These are phyloP conservation scores for Zalaria obscura DNA, from an alignment of 2,329 filamentous ascomycete species.

Conservation along the genomic window DNA sequence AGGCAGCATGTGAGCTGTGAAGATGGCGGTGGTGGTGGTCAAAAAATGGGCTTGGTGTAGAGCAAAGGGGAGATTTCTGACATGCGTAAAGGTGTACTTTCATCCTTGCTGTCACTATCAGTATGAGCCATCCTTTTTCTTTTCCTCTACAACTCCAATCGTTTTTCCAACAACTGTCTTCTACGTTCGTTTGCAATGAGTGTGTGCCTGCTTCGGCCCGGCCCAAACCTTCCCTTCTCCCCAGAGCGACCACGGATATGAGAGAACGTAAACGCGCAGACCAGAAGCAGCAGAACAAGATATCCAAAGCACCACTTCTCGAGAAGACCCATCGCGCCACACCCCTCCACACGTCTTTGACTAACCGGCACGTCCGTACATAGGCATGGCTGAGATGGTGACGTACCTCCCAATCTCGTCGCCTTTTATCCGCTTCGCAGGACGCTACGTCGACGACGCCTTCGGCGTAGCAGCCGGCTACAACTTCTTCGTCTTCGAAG, in stretches of 20 bases:
- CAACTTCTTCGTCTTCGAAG: conserved; percentile 17
- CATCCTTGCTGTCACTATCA: conserved; percentile 26
- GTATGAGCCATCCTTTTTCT: conserved; percentile 14
- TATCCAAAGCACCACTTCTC: not conserved
- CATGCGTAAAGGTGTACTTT: conserved; percentile 22
- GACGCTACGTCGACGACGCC: conserved; percentile 60
- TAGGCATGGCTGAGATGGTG: conserved; percentile 58
- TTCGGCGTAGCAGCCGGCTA: conserved; percentile 39
- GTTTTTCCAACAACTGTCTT: no score
- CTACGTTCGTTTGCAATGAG: no score
- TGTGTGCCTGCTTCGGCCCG: no score
- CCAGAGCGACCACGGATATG: no score
- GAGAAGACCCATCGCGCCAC: not conserved
- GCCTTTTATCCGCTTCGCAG: conserved; percentile 65
- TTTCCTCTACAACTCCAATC: not conserved
- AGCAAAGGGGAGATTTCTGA: not conserved
- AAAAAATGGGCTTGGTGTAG: not conserved
- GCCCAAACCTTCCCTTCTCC: no score
- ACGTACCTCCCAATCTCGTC: conserved; percentile 64
- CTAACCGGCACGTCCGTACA: not conserved
- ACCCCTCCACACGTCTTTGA: not conserved
- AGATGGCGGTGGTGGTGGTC: no score
- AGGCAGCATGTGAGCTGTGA: no score
- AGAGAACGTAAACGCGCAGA: no score
- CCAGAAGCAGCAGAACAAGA: no score